Evolutionary conservation across 169 alveolate genomes (phyloP), one percentile per base, ranked within the genome.

Genomic region (Cryptosporidium xiaoi): DNA sequence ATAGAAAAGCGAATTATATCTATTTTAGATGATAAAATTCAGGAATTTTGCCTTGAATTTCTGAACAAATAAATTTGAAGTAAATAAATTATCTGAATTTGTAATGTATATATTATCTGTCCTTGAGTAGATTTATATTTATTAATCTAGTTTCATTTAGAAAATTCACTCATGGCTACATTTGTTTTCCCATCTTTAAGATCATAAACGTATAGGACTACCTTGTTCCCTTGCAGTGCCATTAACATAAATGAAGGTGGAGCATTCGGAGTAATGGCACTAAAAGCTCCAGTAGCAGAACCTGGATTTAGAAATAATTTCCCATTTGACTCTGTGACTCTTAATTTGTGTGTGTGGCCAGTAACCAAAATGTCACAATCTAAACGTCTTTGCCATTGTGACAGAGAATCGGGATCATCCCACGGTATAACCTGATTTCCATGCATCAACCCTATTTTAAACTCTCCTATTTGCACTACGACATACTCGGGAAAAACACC

Each of bases 401-500:
- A 90, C 51, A 97, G 77, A 4, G 98, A 93, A 85, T 94, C 98
- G 8, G 91, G 85, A 87, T 97, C 98, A 27, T 97, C 98, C 98
- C 98, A 96, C 13, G 99, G 99, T 24, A 96, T 92, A 5, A 96
- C 92, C 90, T 97, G 94, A 83, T 97, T 98, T n/a, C 99, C 99
- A 91, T 97, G 99, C 46, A 97, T 93, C 68, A 97, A 66, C 34
- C 97, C 97, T 24, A 97, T 94, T 85, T 95, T 97, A 90, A 95
- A 95, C 82, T 95, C 95, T 16, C 99, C 99, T 24, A 97, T 94
- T 29, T 91, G 90, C n/a, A 97, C 93, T 5, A 94, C 94, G 69
- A 95, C 95, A 48, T 90, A 90, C 58, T 97, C 99, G 3, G 98
- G 97, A 50, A 95, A 87, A 16, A 68, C 82, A 56, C 82, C 83